Conservation (phyloP, 1,139 yeast species). For the Yamadazyma blattariae region DNA sequence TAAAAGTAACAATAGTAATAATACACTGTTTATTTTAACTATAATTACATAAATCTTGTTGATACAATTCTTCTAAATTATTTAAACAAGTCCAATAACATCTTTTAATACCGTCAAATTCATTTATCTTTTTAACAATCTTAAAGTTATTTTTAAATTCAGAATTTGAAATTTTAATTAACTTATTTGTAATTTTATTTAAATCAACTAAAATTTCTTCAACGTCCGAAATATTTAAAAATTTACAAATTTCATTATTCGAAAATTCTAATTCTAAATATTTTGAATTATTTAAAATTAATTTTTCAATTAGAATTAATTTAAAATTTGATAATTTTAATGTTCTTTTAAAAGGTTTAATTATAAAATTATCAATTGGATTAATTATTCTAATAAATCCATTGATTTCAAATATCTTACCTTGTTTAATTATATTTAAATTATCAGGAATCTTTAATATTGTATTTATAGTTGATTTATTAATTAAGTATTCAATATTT, state of each 20-base stretch:
- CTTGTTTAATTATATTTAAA: constrained; percentile 12
- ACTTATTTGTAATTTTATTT: neutral
- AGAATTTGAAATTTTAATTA: neutral
- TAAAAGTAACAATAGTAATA: too few relatives aligned
- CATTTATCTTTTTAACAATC: neutral
- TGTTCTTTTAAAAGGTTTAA: constrained; percentile 31
- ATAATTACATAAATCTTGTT: too few relatives aligned
- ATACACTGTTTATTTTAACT: too few relatives aligned
- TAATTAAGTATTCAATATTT: constrained; percentile 12
- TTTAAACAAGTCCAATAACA: constrained; percentile 8
- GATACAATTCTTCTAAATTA: too few relatives aligned
- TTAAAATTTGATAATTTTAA: constrained; percentile 25
- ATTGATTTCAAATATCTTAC: constrained; percentile 17
- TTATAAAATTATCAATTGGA: constrained; percentile 21
- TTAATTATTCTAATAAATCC: constrained; percentile 17
- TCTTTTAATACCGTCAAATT: neutral
- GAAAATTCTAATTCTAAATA: constrained; percentile 23
- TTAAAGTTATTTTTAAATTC: neutral
- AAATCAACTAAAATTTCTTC: constrained; percentile 19
- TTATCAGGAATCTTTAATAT: constrained; percentile 12
- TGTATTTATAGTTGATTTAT: constrained; percentile 11
- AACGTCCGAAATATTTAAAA: constrained; percentile 25
- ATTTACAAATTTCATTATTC: constrained; percentile 25
- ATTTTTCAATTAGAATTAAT: constrained; percentile 17
- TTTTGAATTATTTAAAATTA: constrained; percentile 1